These are phyloP conservation scores for Amborella trichopoda DNA, from an alignment of 164 flowering plant species.

Conservation along the genomic window DNA sequence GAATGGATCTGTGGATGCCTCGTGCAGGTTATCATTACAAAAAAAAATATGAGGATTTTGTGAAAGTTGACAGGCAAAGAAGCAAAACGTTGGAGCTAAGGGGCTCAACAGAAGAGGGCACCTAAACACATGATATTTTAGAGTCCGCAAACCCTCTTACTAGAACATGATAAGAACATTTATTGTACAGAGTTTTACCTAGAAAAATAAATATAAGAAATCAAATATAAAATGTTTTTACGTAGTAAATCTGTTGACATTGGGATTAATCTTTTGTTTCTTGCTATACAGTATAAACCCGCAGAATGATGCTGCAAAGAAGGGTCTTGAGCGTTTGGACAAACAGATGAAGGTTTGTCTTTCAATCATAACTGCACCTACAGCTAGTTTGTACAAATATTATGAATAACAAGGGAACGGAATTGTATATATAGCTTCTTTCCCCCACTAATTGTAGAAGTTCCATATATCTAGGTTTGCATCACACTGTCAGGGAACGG, in stretches of 20 bases:
- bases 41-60: no score
- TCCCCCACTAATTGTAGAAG: neutral
- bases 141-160: no score
- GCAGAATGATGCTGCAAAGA: conserved; percentile 80
- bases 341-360: conserved; percentile 91
- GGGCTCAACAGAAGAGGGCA: no score
- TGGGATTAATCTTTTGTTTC: neutral
- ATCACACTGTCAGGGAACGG: neutral
- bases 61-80: no score
- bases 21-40: no score
- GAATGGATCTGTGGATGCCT: no score
- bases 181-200: neutral
- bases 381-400: neutral
- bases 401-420: neutral
- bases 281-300: conserved; percentile 59
- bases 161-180: no score
- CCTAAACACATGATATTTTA: no score
- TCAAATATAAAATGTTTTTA: neutral
- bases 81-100: no score
- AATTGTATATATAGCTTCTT: neutral
- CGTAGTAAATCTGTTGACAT: neutral
- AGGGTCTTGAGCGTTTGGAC: conserved; percentile 82
- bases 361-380: neutral
- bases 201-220: neutral
- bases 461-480: neutral